Evolutionary conservation across 139 green algal genomes (phyloP).

Genomic region (Zygnema cylindricum): DNA sequence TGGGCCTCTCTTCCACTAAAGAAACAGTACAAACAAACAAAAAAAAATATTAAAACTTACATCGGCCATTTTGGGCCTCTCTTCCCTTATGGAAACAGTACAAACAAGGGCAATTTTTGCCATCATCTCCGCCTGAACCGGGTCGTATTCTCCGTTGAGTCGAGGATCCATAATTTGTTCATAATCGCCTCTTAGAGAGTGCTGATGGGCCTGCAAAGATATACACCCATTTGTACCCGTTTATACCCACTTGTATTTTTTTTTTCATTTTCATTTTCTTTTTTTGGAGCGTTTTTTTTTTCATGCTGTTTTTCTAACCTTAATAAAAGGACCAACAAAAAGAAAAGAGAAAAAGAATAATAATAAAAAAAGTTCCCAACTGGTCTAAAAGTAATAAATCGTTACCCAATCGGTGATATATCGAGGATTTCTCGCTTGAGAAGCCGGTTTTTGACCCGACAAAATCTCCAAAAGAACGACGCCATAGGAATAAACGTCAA

Average conservation of each 20-base stretch:
- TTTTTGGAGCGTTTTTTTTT: background rate
- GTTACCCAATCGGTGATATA: background rate
- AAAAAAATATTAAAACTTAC: too few relatives aligned
- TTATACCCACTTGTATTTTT: background rate
- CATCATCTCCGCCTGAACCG: background rate
- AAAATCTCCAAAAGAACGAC: conserved; percentile 72
- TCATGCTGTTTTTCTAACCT: background rate
- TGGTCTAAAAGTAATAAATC: too few relatives aligned
- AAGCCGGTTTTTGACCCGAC: background rate
- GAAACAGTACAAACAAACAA: background rate
- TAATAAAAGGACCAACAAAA: background rate
- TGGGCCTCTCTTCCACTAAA: background rate
- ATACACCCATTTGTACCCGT: background rate
- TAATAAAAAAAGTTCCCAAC: too few relatives aligned
- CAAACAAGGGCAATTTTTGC: background rate
- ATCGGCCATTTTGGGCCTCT: conserved; percentile 13
- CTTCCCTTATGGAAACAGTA: too few relatives aligned
- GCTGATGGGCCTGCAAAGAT: background rate
- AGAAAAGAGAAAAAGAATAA: too few relatives aligned
- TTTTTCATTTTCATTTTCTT: background rate
- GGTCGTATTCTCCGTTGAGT: conserved; percentile 1
- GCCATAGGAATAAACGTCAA: conserved; percentile 83
- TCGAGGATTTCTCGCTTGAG: background rate
- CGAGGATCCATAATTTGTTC: conserved; percentile 8
- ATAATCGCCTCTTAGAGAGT: background rate